Base-by-base conservation (phyloP, 1,284 basidiomycete genomes). In the Puccinia hordei region DNA sequence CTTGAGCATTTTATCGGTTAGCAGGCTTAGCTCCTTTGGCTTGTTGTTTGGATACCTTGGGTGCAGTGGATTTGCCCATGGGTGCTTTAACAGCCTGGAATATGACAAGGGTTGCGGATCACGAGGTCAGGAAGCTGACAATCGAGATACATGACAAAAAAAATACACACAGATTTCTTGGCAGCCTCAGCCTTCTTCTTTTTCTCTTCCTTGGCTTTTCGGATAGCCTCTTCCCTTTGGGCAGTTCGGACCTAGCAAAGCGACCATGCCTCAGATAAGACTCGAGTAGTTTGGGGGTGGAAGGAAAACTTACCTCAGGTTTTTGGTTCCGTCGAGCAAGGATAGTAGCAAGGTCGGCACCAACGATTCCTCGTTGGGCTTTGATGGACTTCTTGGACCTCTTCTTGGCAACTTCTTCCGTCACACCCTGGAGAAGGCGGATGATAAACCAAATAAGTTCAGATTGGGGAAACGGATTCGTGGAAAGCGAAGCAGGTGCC, bases 21-120 rank as follows among this genome's bases (percentile, higher is more conserved):
- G 46, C 46, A 71, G 66, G 35, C 55, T 78, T 78, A 22, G 76
- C 76, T 55, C 93, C 94, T 90, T 97, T 97, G 90, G 93, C 93
- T 88, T 92, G 91, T 88, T 96, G 93, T 88, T 96, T 97, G 86
- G 93, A 94, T 78, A 97, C 91, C 88, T 93, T 95, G 85, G 93
- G 93, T 83, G 89, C 89, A 57, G 88, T 88, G 81, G 88, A 84
- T 69, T 78, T 78, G 24, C 59, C 76, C 51, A 65, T 53, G 33
- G 76, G 53, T 24, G 57, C 63, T 33, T 78, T 78, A n/a, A 33
- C 76, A n/a, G 53, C 53, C 65, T 78, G n/a, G 1, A 44, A 38
- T 9, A 63, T 35, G 12, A 30, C 33, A 22, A 44, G 44, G 0
- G n/a, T 22, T 30, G 6, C 27, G 30, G 30, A 44, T 15, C 17